phyloP scores from a whole-genome alignment of 2,329 filamentous ascomycete genomes.

The Pseudogymnoascus sp. region DNA sequence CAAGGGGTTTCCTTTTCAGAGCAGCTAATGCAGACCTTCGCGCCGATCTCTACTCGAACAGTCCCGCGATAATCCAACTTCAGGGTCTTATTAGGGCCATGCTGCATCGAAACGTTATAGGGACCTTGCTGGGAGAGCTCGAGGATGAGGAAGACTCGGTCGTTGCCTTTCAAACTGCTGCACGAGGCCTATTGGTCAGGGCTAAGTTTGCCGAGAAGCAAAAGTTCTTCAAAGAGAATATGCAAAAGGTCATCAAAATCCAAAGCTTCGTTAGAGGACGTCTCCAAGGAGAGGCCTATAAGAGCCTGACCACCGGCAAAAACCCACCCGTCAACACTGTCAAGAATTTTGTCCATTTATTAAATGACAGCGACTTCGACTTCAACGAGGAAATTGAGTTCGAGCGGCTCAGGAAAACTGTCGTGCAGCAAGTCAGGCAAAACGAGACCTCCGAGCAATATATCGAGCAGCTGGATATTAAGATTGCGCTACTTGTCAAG shows the following conservation, averaged over 20 bases:
- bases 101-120: constrained; percentile 67
- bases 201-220: constrained; percentile 75
- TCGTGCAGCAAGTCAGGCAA: constrained; percentile 93
- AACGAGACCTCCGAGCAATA: constrained; percentile 98
- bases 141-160: constrained; percentile 77
- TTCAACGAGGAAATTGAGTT: constrained; percentile 99
- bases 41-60: constrained; percentile 61
- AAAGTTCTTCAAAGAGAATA: constrained; percentile 87
- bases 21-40: constrained; percentile 56
- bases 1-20: constrained; percentile 59
- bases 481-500: constrained; percentile 95
- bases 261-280: constrained; percentile 94
- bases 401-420: constrained; percentile 86
- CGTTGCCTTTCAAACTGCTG: constrained; percentile 64
- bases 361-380: constrained; percentile 97
- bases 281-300: constrained; percentile 96
- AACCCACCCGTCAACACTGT: constrained; percentile 95
- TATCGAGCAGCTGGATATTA: constrained; percentile 96
- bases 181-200: constrained; percentile 67
- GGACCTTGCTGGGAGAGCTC: constrained; percentile 65
- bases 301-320: constrained; percentile 90
- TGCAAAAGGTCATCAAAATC: constrained; percentile 98
- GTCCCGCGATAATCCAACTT: constrained; percentile 58
- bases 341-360: constrained; percentile 94
- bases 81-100: constrained; percentile 75